Percentiles rank a stretch among this genome's conserved stretches.
Evolutionary conservation across 306 rosid genomes (phyloP).

Genomic region (Rosa multiflora): DNA sequence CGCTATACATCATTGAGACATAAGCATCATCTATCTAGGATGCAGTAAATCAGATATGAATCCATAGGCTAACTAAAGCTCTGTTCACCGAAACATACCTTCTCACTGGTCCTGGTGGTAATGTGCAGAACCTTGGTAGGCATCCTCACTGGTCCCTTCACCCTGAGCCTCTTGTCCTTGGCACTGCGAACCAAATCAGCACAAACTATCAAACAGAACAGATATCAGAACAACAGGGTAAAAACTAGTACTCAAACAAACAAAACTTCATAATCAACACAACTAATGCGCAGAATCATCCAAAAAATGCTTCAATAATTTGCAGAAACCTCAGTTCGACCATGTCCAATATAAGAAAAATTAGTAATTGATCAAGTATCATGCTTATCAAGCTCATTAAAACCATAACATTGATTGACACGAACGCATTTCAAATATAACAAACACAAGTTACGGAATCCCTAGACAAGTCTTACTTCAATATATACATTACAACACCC

Average conservation of each 20-base stretch:
- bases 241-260: neutral
- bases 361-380: too few relatives aligned
- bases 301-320: neutral
- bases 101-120: conserved; percentile 87
- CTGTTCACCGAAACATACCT: conserved; percentile 38
- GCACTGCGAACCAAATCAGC: too few relatives aligned
- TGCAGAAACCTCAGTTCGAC: neutral
- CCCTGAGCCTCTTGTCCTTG: conserved; percentile 37
- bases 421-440: too few relatives aligned
- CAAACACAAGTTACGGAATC: neutral
- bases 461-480: neutral
- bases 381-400: neutral
- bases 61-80: neutral
- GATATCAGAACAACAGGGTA: neutral
- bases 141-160: conserved; percentile 91
- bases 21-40: neutral
- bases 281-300: neutral
- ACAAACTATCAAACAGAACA: too few relatives aligned
- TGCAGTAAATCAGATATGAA: neutral
- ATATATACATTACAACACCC: neutral
- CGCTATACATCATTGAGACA: neutral
- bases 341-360: too few relatives aligned
- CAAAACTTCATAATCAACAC: neutral
- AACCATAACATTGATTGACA: neutral
- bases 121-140: conserved; percentile 83